Conservation (phyloP, 2,329 filamentous ascomycete genomes). For the Monilinia polystroma region DNA sequence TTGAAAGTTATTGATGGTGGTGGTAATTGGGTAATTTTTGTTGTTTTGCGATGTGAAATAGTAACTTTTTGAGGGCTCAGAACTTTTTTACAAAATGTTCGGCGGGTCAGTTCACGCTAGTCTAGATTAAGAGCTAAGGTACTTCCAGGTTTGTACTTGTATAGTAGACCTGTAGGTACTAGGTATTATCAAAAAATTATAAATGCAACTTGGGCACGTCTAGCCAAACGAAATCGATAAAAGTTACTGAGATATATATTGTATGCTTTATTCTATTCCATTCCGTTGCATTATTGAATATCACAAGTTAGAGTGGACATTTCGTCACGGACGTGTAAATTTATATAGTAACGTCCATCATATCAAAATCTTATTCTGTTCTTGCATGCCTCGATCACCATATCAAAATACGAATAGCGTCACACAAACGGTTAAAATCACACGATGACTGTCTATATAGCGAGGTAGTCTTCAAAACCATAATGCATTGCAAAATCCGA, state of each 20-base stretch:
- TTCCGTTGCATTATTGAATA: neutral
- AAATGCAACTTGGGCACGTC: neutral
- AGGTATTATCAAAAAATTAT: constrained; percentile 2
- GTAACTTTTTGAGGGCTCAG: constrained; percentile 16
- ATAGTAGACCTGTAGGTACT: too few relatives aligned
- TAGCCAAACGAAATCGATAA: neutral
- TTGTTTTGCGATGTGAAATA: constrained; percentile 23
- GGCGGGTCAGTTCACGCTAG: constrained; percentile 26
- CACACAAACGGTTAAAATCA: neutral
- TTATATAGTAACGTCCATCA: neutral
- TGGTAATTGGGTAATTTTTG: constrained; percentile 19
- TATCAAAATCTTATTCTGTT: neutral
- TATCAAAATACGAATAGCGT: neutral
- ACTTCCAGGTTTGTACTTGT: neutral
- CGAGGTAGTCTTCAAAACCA: constrained; percentile 22
- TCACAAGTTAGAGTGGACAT: neutral
- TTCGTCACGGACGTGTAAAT: neutral
- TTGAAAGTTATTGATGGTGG: constrained; percentile 18
- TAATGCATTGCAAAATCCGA: constrained; percentile 31
- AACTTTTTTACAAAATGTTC: constrained; percentile 26
- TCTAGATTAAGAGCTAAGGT: constrained; percentile 21
- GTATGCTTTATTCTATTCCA: neutral
- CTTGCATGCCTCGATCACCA: neutral
- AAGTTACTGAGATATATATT: too few relatives aligned
- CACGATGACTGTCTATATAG: neutral